A percentile compares a stretch with the other conserved stretches of the same genome.
phyloP scores from a whole-genome alignment of 805 yeast genomes.

The Candida tibetensis region DNA sequence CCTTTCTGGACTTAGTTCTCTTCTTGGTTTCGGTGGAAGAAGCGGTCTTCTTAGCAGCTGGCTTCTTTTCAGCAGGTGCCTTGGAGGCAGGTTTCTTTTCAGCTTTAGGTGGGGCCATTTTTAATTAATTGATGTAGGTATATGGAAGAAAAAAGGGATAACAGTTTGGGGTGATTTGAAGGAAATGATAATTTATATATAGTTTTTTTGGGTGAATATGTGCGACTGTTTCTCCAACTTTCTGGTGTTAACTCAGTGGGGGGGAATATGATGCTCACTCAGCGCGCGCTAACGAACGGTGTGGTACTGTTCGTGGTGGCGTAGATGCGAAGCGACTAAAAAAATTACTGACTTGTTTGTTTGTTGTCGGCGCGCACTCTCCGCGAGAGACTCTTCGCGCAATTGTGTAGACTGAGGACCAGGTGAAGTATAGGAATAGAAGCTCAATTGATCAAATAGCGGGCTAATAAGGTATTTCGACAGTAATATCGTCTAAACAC shows the following conservation, averaged over 20 bases:
- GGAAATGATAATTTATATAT: not conserved
- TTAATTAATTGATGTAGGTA: slow-evolving; percentile 4
- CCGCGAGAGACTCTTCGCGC: not conserved
- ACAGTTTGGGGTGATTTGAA: not conserved
- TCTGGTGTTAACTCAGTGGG: not conserved
- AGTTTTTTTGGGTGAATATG: not conserved
- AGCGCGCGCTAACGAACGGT: no score
- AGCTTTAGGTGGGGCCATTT: slow-evolving; percentile 36
- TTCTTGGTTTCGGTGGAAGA: slow-evolving; percentile 30
- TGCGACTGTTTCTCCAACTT: not conserved
- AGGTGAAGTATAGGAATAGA: no score
- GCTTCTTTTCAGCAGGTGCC: slow-evolving; percentile 41
- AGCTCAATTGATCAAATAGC: no score
- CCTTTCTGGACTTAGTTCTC: slow-evolving; percentile 39
- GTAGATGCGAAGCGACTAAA: no score
- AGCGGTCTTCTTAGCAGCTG: slow-evolving; percentile 37
- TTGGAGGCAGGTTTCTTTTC: slow-evolving; percentile 40
- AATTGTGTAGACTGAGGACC: not conserved
- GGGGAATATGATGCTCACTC: no score
- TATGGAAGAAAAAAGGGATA: not conserved
- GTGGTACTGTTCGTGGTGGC: no score
- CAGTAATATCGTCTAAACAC: no score
- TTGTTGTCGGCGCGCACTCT: not conserved
- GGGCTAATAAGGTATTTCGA: no score
- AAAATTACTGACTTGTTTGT: not conserved